Evolutionary conservation across 1,139 yeast species (phyloP).

Genomic region (Diutina scorzettiae): DNA sequence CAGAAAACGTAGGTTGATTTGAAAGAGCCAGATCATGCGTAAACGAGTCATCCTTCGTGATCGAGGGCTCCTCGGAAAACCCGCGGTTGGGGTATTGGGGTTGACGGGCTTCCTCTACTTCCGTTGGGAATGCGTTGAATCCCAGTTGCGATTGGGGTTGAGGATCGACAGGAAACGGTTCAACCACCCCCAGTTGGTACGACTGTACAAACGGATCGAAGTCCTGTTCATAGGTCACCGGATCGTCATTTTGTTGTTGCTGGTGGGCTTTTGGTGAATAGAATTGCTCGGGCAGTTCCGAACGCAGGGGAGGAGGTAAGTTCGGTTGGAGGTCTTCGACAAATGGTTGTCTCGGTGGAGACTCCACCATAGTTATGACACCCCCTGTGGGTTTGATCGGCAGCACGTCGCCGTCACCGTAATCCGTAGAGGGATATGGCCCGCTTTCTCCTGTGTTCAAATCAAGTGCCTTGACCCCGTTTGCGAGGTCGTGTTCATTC

Average conservation of each 20-base stretch:
- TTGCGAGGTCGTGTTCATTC: background rate
- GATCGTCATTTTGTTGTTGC: background rate
- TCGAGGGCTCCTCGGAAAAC: background rate
- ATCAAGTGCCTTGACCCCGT: background rate
- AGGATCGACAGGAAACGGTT: slow-evolving; percentile 1
- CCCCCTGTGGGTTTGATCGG: background rate
- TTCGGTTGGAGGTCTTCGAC: background rate
- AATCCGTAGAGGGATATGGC: background rate
- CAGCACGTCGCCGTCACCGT: background rate
- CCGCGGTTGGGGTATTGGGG: background rate
- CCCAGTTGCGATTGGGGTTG: background rate
- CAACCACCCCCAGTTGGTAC: background rate
- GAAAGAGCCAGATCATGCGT: too few relatives aligned
- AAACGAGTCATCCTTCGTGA: background rate
- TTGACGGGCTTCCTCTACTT: too few relatives aligned
- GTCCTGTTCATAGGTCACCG: background rate
- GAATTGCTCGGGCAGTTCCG: background rate
- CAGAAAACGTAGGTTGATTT: too few relatives aligned
- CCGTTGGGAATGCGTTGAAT: slow-evolving; percentile 4
- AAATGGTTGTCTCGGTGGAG: background rate
- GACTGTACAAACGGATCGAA: background rate
- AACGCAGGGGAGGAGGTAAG: background rate
- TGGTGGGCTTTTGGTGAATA: background rate
- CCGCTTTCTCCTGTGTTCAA: too few relatives aligned
- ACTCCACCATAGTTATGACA: background rate